A percentile compares a stretch with the other conserved stretches of the same genome.
These are phyloP conservation scores for Prototheca stagnorum DNA, from an alignment of 163 green algal genomes.

Conservation along the genomic window DNA sequence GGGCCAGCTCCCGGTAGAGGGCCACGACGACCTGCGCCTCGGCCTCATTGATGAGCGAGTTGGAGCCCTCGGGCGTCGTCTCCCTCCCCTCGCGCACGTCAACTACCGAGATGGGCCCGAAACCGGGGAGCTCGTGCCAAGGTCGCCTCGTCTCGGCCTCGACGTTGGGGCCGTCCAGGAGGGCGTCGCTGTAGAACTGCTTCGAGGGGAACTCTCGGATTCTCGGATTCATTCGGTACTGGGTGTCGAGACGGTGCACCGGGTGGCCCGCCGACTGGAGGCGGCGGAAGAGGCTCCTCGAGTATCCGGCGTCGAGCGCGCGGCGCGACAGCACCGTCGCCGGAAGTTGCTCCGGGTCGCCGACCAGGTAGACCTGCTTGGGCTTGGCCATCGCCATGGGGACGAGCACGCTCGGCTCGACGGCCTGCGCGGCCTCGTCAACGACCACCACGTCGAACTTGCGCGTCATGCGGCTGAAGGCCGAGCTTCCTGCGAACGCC, in stretches of 20 bases:
- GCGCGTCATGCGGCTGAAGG: slow-evolving; percentile 39
- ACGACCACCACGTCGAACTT: slow-evolving; percentile 70
- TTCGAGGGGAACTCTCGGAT: slow-evolving; percentile 70
- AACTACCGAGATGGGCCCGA: slow-evolving; percentile 43
- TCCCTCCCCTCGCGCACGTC: slow-evolving; percentile 46
- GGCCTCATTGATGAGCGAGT: slow-evolving; percentile 45
- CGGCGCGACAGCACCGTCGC: slow-evolving; percentile 59
- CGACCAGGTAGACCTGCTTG: slow-evolving; percentile 66
- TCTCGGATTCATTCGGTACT: slow-evolving; percentile 92
- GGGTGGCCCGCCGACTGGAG: slow-evolving; percentile 60
- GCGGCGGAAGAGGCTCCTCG: slow-evolving; percentile 63
- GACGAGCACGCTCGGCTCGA: slow-evolving; percentile 70
- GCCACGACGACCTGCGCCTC: slow-evolving; percentile 57
- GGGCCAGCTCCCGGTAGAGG: slow-evolving; percentile 33
- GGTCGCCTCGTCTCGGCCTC: slow-evolving; percentile 21
- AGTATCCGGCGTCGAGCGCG: slow-evolving; percentile 40
- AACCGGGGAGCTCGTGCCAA: slow-evolving; percentile 34
- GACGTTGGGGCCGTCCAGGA: slow-evolving; percentile 43
- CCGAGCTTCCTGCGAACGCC: slow-evolving; percentile 50
- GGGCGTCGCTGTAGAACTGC: slow-evolving; percentile 66
- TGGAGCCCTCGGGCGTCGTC: slow-evolving; percentile 22
- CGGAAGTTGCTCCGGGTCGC: slow-evolving; percentile 75
- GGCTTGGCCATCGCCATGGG: slow-evolving; percentile 51
- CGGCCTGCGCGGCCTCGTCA: slow-evolving; percentile 80
- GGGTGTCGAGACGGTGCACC: slow-evolving; percentile 51